Percentiles rank a stretch among this genome's conserved stretches.
phyloP scores from a whole-genome alignment of 257 asterid genomes.

The Primulina tabacum region DNA sequence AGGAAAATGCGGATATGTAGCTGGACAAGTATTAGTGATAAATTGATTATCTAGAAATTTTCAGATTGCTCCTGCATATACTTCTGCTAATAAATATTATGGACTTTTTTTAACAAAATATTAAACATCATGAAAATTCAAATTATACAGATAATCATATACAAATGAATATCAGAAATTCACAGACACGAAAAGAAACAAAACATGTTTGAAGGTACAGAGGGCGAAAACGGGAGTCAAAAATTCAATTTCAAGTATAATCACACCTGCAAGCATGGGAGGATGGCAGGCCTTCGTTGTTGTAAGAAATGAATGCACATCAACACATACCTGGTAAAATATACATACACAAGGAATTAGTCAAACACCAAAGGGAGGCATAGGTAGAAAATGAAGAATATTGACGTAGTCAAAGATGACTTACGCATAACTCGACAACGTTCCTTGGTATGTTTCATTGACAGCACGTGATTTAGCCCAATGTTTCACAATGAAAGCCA shows the following conservation, averaged over 20 bases:
- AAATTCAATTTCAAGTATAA: slow-evolving; percentile 12
- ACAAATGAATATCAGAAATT: not conserved
- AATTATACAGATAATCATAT: not conserved
- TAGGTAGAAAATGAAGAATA: slow-evolving; percentile 15
- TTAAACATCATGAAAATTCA: not conserved
- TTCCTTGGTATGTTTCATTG: slow-evolving; percentile 87
- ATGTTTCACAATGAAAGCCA: slow-evolving; percentile 91
- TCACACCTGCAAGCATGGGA: slow-evolving; percentile 93
- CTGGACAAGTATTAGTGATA: not conserved
- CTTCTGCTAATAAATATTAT: no score
- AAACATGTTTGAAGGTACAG: slow-evolving; percentile 1
- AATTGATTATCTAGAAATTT: not conserved
- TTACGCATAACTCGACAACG: slow-evolving; percentile 97
- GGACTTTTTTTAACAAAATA: not conserved
- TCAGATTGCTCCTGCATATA: not conserved
- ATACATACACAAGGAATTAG: slow-evolving; percentile 26
- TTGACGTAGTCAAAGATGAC: slow-evolving; percentile 28
- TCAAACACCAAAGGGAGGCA: not conserved
- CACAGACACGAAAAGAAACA: not conserved
- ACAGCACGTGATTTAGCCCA: slow-evolving; percentile 97
- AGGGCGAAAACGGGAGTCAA: not conserved
- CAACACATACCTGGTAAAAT: slow-evolving; percentile 75
- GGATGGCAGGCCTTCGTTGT: slow-evolving; percentile 88
- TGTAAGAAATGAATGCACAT: slow-evolving; percentile 99
- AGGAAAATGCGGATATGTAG: not conserved